Conservation (phyloP, 2,329 filamentous ascomycete species). For the Pezicula rhizophila region DNA sequence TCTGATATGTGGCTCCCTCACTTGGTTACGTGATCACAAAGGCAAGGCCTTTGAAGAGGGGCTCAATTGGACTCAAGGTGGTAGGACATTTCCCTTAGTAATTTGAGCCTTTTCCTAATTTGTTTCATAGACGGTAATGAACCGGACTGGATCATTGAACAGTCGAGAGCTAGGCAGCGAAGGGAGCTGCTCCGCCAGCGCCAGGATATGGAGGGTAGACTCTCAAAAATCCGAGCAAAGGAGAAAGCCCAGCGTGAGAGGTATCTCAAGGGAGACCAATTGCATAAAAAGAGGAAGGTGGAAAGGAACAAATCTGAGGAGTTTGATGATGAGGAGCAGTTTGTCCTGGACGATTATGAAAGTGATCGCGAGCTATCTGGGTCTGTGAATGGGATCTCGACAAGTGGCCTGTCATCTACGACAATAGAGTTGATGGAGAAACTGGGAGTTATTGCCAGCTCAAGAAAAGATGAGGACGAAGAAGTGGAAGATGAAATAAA, state of each 20-base stretch:
- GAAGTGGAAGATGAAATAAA: slow-evolving; percentile 53
- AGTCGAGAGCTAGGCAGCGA: slow-evolving; percentile 50
- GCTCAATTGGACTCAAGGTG: slow-evolving; percentile 17
- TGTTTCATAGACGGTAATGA: slow-evolving; percentile 43
- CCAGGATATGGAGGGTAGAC: slow-evolving; percentile 52
- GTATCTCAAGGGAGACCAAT: slow-evolving; percentile 36
- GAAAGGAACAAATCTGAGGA: slow-evolving; percentile 7
- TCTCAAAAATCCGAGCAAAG: slow-evolving; percentile 49
- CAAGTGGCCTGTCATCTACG: slow-evolving; percentile 47
- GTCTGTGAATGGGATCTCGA: slow-evolving; percentile 24
- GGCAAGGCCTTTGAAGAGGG: slow-evolving; percentile 29
- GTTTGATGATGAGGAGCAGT: slow-evolving; percentile 46
- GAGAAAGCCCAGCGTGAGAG: slow-evolving; percentile 48
- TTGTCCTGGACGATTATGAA: slow-evolving; percentile 62
- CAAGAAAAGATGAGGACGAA: slow-evolving; percentile 36
- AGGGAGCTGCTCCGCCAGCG: slow-evolving; percentile 48
- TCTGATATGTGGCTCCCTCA: slow-evolving; percentile 64
- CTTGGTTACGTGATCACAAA: slow-evolving; percentile 67
- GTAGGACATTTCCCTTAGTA: slow-evolving; percentile 6
- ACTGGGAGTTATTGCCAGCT: slow-evolving; percentile 32
- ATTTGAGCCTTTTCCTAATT: slow-evolving; percentile 6
- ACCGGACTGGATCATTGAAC: slow-evolving; percentile 64
- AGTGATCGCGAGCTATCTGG: slow-evolving; percentile 48
- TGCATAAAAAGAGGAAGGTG: slow-evolving; percentile 38
- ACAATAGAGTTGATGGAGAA: slow-evolving; percentile 59